Evolutionary conservation across 1,284 basidiomycete genomes (phyloP).

Genomic region (Tremellales sp.): DNA sequence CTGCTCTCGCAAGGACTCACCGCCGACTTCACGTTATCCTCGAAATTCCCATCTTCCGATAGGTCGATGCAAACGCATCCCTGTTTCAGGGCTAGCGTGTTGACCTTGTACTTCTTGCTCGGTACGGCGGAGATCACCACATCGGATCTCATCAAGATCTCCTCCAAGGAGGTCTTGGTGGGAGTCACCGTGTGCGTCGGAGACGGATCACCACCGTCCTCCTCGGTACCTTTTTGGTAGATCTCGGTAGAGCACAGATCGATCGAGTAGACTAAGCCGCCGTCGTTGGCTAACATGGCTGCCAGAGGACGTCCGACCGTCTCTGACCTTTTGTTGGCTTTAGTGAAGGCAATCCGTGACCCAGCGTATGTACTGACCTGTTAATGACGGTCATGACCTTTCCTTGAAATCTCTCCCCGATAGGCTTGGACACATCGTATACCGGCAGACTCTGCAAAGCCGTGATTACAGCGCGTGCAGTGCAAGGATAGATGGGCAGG

Average conservation of each 20-base stretch:
- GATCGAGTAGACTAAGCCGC: slow-evolving; percentile 84
- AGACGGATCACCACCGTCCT: no score
- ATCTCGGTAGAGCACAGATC: slow-evolving; percentile 88
- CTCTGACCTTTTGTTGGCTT: slow-evolving; percentile 51
- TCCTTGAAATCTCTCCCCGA: slow-evolving; percentile 12
- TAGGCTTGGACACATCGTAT: slow-evolving; percentile 3
- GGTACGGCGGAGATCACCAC: slow-evolving; percentile 77
- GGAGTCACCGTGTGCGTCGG: background rate
- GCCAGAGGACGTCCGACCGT: slow-evolving; percentile 90
- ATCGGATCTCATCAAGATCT: slow-evolving; percentile 71
- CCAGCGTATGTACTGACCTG: slow-evolving; percentile 12
- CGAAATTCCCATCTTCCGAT: slow-evolving; percentile 27
- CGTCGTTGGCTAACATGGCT: slow-evolving; percentile 85
- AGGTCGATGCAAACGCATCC: slow-evolving; percentile 27
- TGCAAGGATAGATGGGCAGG: slow-evolving; percentile 27
- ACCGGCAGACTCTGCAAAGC: slow-evolving; percentile 19
- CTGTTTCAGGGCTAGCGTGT: slow-evolving; percentile 12
- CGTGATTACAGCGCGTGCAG: slow-evolving; percentile 26
- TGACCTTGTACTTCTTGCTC: slow-evolving; percentile 16
- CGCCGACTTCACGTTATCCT: slow-evolving; percentile 18
- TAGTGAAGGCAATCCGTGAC: background rate
- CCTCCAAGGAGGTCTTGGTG: slow-evolving; percentile 27
- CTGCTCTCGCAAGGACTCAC: no score
- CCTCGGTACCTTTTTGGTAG: slow-evolving; percentile 8
- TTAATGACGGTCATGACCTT: slow-evolving; percentile 34